Evolutionary conservation across 1,284 basidiomycete genomes (phyloP), one percentile per base, ranked within the genome.

Genomic region (Termitomyces sp.): DNA sequence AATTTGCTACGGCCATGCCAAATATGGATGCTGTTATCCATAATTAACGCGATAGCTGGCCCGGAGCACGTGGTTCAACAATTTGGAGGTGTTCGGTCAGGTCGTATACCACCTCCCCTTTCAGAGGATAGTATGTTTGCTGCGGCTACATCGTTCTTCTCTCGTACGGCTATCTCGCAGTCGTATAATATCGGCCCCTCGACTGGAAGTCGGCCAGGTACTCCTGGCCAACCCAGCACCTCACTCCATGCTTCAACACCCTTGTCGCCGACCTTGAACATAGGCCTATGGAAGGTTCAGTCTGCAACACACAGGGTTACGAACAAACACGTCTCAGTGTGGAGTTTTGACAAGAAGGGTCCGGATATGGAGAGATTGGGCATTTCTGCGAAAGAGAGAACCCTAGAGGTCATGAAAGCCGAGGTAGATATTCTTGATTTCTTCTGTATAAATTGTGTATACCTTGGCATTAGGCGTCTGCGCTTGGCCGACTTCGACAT

Each of bases 221-320:
- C 87, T 6, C 87, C 88, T 15, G 74, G 75, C 3, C 77, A 79
- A n/a, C 69, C 74, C 13, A 74, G 71, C 39, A 70, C 80, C 3
- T 71, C 78, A 48, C 67, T 65, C 8, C 57, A 67, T 56, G 72
- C 76, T 13, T 71, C 81, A 36, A 55, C 73, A 49, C 65, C 79
- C 3, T 74, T 75, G 58, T 69, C 76, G 17, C 78, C 82, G 2
- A 67, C 84, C 5, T 82, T 92, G 59, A 76, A 75, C 61, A 82
- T 94, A n/a, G 93, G 93, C 1, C 73, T 92, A 54, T 97, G 94
- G 94, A 87, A 80, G 63, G 88, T 97, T 1, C 83, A 93, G 59
- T 77, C 83, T 1, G 94, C 88, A 1, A 81, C 80, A 15, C 94
- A 97, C 72, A 95, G 93, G 73, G 83, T 88, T 44, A 95, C 91